Evolutionary conservation across 345 rosid genomes (phyloP).

Genomic region (Cardamine chenopodiifolia): DNA sequence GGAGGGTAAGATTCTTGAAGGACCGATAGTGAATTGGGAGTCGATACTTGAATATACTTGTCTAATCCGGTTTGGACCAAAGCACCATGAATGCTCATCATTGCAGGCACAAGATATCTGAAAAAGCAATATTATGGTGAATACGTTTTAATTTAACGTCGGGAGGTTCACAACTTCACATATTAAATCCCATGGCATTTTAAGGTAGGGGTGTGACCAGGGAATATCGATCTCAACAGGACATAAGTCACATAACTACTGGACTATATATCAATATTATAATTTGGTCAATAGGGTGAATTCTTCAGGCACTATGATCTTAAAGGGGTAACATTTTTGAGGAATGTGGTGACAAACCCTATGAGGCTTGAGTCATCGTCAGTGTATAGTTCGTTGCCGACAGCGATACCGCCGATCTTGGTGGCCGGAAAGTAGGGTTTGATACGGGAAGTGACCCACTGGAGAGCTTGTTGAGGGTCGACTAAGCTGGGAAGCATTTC

Average conservation of each 20-base stretch:
- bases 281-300: background rate
- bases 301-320: background rate
- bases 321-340: background rate
- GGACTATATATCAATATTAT: background rate
- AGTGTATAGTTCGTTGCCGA: conserved; percentile 75
- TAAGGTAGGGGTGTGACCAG: background rate
- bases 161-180: background rate
- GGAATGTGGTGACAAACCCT: conserved; percentile 37
- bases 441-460: conserved; percentile 70
- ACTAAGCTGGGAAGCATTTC: conserved; percentile 57
- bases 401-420: conserved; percentile 66
- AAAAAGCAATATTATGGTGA: background rate
- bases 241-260: background rate
- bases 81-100: conserved; percentile 73
- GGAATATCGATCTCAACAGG: background rate
- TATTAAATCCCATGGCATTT: background rate
- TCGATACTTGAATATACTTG: conserved; percentile 69
- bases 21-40: conserved; percentile 73
- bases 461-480: conserved; percentile 79
- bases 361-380: conserved; percentile 54
- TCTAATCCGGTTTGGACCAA: conserved; percentile 72
- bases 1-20: conserved; percentile 84
- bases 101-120: conserved; percentile 71
- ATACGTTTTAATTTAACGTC: background rate
- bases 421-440: conserved; percentile 75